Conservation (phyloP, 2,329 filamentous ascomycete species). For the Didymella pomorum region DNA sequence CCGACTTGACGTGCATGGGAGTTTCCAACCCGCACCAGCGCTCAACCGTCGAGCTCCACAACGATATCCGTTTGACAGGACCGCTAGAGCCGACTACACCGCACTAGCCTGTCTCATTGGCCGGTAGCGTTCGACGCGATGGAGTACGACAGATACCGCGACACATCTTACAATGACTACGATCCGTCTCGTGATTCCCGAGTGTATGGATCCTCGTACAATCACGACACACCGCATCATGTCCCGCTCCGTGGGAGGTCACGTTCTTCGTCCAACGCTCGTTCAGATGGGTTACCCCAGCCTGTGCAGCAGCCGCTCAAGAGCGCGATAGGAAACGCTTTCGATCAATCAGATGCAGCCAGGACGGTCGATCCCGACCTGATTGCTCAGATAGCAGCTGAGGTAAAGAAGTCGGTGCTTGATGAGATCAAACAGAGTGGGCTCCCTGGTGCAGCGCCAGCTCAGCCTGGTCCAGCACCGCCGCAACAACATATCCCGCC, state of each 20-base stretch:
- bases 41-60: slow-evolving; percentile 10
- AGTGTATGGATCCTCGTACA: slow-evolving; percentile 28
- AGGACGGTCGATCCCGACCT: slow-evolving; percentile 66
- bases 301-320: slow-evolving; percentile 60
- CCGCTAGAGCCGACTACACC: slow-evolving; percentile 8
- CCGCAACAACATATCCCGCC: slow-evolving; percentile 50
- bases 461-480: slow-evolving; percentile 44
- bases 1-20: slow-evolving; percentile 11
- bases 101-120: slow-evolving; percentile 15
- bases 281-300: slow-evolving; percentile 47
- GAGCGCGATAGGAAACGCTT: slow-evolving; percentile 65
- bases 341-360: slow-evolving; percentile 59
- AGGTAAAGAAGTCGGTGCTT: slow-evolving; percentile 58
- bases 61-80: slow-evolving; percentile 5
- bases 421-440: slow-evolving; percentile 58
- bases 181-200: slow-evolving; percentile 21
- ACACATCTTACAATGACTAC: slow-evolving; percentile 23
- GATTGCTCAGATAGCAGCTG: slow-evolving; percentile 68
- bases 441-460: slow-evolving; percentile 37
- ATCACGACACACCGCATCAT: slow-evolving; percentile 39
- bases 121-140: slow-evolving; percentile 7
- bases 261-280: slow-evolving; percentile 43
- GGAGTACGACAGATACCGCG: slow-evolving; percentile 53
- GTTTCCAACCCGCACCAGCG: slow-evolving; percentile 5
- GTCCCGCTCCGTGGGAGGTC: slow-evolving; percentile 33